Evolutionary conservation across 345 rosid species (phyloP), one percentile per base, ranked within the genome.

Genomic region (Lagerstroemia speciosa): DNA sequence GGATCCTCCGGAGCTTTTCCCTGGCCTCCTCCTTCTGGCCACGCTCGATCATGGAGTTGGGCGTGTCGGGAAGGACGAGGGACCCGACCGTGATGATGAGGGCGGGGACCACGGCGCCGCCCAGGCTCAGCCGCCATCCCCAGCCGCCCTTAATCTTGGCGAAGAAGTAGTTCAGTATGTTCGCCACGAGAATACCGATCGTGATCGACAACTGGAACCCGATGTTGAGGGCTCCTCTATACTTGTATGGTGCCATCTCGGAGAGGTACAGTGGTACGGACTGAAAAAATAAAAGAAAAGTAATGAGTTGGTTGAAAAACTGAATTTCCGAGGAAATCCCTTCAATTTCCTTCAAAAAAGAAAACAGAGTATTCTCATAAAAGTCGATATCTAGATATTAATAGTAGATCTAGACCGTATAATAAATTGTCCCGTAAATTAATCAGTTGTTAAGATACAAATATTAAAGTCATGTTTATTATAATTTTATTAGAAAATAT

Each of bases 201-300:
- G 99, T 94, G 78, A 94, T 94, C 2, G 98, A 91, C 20, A 94
- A 71, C 43, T 94, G 99, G 76, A 94, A 94, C 8, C 97, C 97
- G 3, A 89, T 89, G 89, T 94, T 94, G 45, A 94, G 69, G 8
- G 95, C 83, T 70, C 98, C 98, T 79, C 99, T 89, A 82, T 67
- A 94, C 76, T 64, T 89, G 93, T 94, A 91, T 0, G 99, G 99
- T 30, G 99, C 96, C 99, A 89, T 89, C 78, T 94, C 99, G 0
- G 99, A 94, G 22, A 94, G 85, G 78, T 94, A 94, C 2, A 94
- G 88, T 55, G 99, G 99, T 74, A 91, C 99, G 8, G 97, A 71
- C 98, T 94, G 97, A 2, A 41, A n/a, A n/a, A n/a, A n/a, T n/a
- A n/a, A n/a, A n/a, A n/a, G n/a, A n/a, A n/a, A n/a, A n/a, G n/a